Evolutionary conservation across 345 rosid genomes (phyloP).

Genomic region (Syzygium aqueum): DNA sequence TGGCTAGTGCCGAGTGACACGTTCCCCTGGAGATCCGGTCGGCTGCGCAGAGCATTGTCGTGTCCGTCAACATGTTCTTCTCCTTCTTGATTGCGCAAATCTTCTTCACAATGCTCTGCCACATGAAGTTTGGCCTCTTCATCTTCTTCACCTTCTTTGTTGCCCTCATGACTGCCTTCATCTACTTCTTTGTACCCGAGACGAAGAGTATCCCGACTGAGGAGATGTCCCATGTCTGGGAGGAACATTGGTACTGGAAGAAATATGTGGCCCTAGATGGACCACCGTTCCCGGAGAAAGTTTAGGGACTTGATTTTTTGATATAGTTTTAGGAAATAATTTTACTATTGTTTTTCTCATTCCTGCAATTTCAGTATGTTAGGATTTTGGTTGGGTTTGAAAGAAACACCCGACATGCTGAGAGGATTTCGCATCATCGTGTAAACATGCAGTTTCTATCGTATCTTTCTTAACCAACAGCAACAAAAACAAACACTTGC

Average conservation of each 20-base stretch:
- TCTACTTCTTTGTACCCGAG: neutral
- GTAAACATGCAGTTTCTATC: neutral
- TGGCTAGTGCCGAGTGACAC: conserved; percentile 54
- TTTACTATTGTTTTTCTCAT: neutral
- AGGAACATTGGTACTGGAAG: conserved; percentile 12
- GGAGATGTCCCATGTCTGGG: conserved; percentile 12
- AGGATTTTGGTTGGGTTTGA: neutral
- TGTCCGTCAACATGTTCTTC: neutral
- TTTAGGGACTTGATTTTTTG: neutral
- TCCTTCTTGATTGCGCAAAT: neutral
- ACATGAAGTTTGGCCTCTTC: conserved; percentile 4
- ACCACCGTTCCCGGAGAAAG: neutral
- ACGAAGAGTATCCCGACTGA: neutral
- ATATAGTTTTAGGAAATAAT: neutral
- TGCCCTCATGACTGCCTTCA: conserved; percentile 16
- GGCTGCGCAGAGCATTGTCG: neutral
- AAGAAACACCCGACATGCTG: neutral
- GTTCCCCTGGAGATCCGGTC: conserved; percentile 23
- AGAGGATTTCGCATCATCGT: neutral
- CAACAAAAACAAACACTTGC: neutral
- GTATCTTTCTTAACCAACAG: neutral
- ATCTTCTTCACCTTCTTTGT: conserved; percentile 14
- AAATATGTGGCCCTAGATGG: neutral
- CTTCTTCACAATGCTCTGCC: conserved; percentile 16
- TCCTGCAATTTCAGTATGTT: neutral